These are phyloP conservation scores for Cladophialophora yegresii DNA, from an alignment of 2,329 filamentous ascomycete species.

Conservation along the genomic window DNA sequence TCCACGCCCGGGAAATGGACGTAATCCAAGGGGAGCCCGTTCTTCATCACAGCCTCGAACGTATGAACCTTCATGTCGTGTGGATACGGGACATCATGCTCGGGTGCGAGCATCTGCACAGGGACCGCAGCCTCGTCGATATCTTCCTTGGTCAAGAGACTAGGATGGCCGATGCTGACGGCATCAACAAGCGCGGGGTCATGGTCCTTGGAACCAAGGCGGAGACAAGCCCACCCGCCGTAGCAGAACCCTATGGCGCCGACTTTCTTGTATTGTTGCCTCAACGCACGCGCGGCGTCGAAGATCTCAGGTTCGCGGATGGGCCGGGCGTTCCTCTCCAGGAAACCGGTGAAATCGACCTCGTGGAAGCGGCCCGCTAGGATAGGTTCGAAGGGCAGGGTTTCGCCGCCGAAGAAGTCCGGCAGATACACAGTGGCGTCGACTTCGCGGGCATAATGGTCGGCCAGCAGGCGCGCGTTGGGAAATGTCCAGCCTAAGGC, in stretches of 20 bases:
- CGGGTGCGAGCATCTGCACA: slow-evolving; percentile 55
- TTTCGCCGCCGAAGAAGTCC: slow-evolving; percentile 46
- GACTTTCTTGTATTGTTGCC: slow-evolving; percentile 45
- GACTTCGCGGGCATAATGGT: slow-evolving; percentile 49
- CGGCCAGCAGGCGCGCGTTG: slow-evolving; percentile 51
- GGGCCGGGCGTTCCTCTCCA: slow-evolving; percentile 45
- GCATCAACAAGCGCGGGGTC: slow-evolving; percentile 48
- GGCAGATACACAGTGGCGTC: slow-evolving; percentile 51
- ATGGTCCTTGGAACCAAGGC: slow-evolving; percentile 48
- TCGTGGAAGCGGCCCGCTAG: slow-evolving; percentile 41
- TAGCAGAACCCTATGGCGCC: slow-evolving; percentile 53
- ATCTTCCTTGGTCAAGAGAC: slow-evolving; percentile 45
- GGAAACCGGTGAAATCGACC: slow-evolving; percentile 46
- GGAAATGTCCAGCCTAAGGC: slow-evolving; percentile 52
- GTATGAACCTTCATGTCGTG: slow-evolving; percentile 51
- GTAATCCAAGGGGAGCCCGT: slow-evolving; percentile 53
- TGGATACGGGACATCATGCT: slow-evolving; percentile 50
- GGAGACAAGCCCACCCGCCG: slow-evolving; percentile 52
- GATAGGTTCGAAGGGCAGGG: slow-evolving; percentile 46
- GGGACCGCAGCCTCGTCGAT: slow-evolving; percentile 53
- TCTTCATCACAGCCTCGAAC: slow-evolving; percentile 45
- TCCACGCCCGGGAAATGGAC: slow-evolving; percentile 54
- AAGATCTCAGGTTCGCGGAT: slow-evolving; percentile 46
- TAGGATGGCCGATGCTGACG: slow-evolving; percentile 51
- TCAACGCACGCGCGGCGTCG: slow-evolving; percentile 44